Conservation (phyloP, 2,329 filamentous ascomycete species). For the Xylariaceae sp. region DNA sequence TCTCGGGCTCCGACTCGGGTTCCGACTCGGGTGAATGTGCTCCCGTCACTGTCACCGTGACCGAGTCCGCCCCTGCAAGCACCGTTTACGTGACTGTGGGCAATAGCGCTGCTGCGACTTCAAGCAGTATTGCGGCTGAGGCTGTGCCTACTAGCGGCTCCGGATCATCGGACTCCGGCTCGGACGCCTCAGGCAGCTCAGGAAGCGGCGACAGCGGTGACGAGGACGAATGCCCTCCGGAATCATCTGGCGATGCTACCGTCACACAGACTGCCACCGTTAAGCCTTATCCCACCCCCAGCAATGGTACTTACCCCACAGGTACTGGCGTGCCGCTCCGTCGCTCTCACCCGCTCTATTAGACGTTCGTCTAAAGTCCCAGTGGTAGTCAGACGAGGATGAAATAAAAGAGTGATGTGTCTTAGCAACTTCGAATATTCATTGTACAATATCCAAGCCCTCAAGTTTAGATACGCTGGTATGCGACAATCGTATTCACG, state of each 20-base stretch:
- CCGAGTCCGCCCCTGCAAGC: slow-evolving; percentile 26
- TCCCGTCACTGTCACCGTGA: slow-evolving; percentile 31
- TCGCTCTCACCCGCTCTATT: slow-evolving; percentile 15
- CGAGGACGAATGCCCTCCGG: slow-evolving; percentile 16
- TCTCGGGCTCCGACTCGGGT: slow-evolving; percentile 13
- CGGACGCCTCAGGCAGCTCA: slow-evolving; percentile 1
- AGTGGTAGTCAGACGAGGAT: not conserved
- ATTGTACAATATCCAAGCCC: slow-evolving; percentile 11
- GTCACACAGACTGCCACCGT: slow-evolving; percentile 30
- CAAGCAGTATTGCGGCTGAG: slow-evolving; percentile 10
- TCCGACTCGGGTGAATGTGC: slow-evolving; percentile 19
- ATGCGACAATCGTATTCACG: too few species aligned
- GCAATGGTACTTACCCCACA: slow-evolving; percentile 34
- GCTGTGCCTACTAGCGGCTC: slow-evolving; percentile 2
- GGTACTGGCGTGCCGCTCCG: slow-evolving; percentile 21
- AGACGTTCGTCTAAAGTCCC: not conserved
- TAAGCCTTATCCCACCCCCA: slow-evolving; percentile 38
- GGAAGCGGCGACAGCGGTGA: slow-evolving; percentile 3
- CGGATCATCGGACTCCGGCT: slow-evolving; percentile 6
- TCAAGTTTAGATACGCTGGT: not conserved
- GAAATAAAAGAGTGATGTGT: too few species aligned
- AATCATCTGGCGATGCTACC: slow-evolving; percentile 30
- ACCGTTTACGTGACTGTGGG: slow-evolving; percentile 30
- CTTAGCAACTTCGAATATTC: slow-evolving; percentile 2
- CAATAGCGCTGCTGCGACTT: slow-evolving; percentile 9